Conservation (phyloP, 1,284 basidiomycete genomes). For the Ustilago esculenta region DNA sequence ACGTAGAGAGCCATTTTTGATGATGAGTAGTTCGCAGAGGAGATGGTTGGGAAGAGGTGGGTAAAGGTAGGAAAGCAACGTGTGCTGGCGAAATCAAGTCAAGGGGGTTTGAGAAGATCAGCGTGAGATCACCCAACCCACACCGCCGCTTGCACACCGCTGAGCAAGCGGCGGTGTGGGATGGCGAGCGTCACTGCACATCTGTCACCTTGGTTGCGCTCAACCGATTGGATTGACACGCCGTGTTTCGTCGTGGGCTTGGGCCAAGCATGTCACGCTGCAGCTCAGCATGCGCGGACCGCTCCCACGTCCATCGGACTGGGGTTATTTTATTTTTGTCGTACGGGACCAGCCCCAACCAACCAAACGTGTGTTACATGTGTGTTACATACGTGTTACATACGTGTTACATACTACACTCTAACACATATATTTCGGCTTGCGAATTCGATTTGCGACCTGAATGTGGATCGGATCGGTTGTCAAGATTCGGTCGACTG, state of each 20-base stretch:
- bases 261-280: slow-evolving; percentile 27
- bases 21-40: not conserved
- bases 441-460: too few relatives aligned
- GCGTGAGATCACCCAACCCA: not conserved
- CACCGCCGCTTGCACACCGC: not conserved
- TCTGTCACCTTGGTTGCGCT: not conserved
- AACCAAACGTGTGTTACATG: too few relatives aligned
- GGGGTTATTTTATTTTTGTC: too few relatives aligned
- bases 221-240: too few relatives aligned
- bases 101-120: slow-evolving; percentile 12
- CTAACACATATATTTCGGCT: too few relatives aligned
- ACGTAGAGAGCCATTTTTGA: slow-evolving; percentile 53
- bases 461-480: too few relatives aligned
- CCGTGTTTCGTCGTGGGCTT: too few relatives aligned
- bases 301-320: slow-evolving; percentile 2
- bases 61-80: not conserved
- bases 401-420: too few relatives aligned
- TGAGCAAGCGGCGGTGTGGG: slow-evolving; percentile 34
- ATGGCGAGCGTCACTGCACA: slow-evolving; percentile 20
- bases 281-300: slow-evolving; percentile 30
- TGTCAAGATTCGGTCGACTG: too few relatives aligned
- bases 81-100: not conserved
- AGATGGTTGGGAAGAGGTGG: slow-evolving; percentile 1
- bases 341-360: too few relatives aligned
- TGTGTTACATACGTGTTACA: too few relatives aligned